Conservation (phyloP, 2,329 filamentous ascomycete species). For the Epichloe bromicola region DNA sequence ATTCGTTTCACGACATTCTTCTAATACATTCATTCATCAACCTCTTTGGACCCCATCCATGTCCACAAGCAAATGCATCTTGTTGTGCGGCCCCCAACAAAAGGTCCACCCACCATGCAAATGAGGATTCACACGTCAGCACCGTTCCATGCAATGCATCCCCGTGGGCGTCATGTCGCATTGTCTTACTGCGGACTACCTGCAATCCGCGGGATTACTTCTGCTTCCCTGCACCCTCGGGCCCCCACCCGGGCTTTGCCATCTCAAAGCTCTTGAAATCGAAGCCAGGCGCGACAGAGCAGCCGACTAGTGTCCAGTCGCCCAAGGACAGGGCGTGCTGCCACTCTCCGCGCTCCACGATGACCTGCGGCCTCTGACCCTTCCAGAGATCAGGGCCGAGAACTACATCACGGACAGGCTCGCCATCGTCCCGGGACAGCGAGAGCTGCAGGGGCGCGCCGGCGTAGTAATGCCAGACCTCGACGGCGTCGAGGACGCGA, state of each 20-base stretch:
- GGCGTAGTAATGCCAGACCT: constrained; percentile 42
- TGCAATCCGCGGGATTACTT: not conserved
- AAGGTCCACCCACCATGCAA: no score
- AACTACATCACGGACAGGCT: constrained; percentile 18
- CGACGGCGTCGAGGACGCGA: constrained; percentile 31
- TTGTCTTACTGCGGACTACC: not conserved
- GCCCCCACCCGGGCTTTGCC: constrained; percentile 19
- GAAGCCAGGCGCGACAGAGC: constrained; percentile 17
- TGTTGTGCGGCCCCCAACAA: no score
- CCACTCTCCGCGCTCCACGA: constrained; percentile 28
- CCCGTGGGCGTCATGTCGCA: not conserved
- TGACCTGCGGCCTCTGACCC: constrained; percentile 30
- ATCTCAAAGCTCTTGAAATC: constrained; percentile 17
- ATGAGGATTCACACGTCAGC: not conserved
- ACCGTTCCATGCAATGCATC: not conserved
- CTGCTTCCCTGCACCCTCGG: constrained; percentile 6
- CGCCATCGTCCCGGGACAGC: constrained; percentile 30
- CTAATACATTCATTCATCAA: no score
- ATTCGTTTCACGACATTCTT: no score
- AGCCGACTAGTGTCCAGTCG: constrained; percentile 35
- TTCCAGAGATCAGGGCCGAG: constrained; percentile 31
- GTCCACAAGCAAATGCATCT: no score
- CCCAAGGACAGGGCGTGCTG: constrained; percentile 32
- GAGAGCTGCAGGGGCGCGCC: constrained; percentile 35
- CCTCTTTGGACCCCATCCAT: no score